Evolutionary conservation across 2,329 filamentous ascomycete genomes (phyloP).

Genomic region (Exserohilum turcica): DNA sequence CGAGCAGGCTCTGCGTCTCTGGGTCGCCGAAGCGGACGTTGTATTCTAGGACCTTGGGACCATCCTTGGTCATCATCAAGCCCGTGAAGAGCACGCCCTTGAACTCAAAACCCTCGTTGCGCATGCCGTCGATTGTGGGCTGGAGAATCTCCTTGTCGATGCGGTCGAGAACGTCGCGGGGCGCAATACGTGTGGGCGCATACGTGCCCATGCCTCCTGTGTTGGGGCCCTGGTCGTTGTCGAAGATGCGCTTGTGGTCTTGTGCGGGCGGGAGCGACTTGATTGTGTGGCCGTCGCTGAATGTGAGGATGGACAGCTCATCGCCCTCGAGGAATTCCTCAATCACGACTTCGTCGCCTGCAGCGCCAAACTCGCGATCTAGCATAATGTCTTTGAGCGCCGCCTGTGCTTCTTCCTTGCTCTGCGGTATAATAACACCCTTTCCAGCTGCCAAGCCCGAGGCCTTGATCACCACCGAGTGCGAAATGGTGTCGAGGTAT

Average conservation of each 20-base stretch:
- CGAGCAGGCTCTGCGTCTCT: slow-evolving; percentile 85
- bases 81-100: slow-evolving; percentile 82
- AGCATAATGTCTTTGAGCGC: slow-evolving; percentile 91
- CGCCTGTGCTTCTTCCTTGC: slow-evolving; percentile 79
- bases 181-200: slow-evolving; percentile 67
- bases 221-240: slow-evolving; percentile 88
- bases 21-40: slow-evolving; percentile 93
- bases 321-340: slow-evolving; percentile 93
- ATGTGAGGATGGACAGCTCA: slow-evolving; percentile 88
- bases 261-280: slow-evolving; percentile 86
- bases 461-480: slow-evolving; percentile 80
- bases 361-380: slow-evolving; percentile 80
- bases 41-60: slow-evolving; percentile 86
- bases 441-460: slow-evolving; percentile 91
- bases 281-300: slow-evolving; percentile 87
- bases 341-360: slow-evolving; percentile 90
- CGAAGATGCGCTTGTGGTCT: slow-evolving; percentile 93
- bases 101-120: slow-evolving; percentile 64
- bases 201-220: slow-evolving; percentile 99
- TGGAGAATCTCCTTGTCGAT: slow-evolving; percentile 84
- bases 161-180: slow-evolving; percentile 69
- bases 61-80: slow-evolving; percentile 85
- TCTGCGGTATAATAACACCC: slow-evolving; percentile 86
- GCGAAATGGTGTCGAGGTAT: slow-evolving; percentile 63
- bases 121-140: slow-evolving; percentile 88